Base-by-base conservation (phyloP, 176 grass and related monocot species). In the Thalia dealbata region DNA sequence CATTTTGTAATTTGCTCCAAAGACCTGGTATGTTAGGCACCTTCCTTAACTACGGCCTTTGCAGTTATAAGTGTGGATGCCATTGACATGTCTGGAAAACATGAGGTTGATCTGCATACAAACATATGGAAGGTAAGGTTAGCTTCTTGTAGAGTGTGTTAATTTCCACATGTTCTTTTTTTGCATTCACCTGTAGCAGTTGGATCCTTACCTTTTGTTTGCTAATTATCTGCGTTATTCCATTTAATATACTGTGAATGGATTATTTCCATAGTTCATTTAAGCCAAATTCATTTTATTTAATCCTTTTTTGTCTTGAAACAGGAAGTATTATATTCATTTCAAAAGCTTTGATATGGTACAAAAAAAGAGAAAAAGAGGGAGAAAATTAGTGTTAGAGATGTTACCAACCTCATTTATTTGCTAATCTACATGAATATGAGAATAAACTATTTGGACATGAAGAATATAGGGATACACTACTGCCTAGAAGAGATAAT, bases 31-130 rank as follows among this genome's bases (percentile, higher is more conserved):
- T 24, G 14, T 50, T 18, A 41, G 18, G 30, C 41, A 50, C 14
- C 9, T 69, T 70, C 11, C 21, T 70, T 12, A 25, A 48, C 24
- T 25, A 46, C 25, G 44, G 21, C 41, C 14, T 19, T 66, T 19
- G 25, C 76, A 97, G 93, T 90, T 48, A 67, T 97, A 80, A 97
- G 93, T 78, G 85, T 92, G 45, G 93, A 97, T 82, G 93, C 93
- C 45, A 90, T 97, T 55, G 93, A 97, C 76, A 92, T 92, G 93
- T 97, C 93, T 22, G 93, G 93, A 55, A 97, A 92, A 69, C 93
- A 97, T 82, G 93, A 97, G 78, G 93, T 97, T 69, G 93, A 97
- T 78, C 85, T 97, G 64, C 77, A 97, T 82, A 90, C 93, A 82
- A 97, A 86, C 72, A 90, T 97, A 65, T 96, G 93, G 93, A 96